Conservation (phyloP, 2,329 filamentous ascomycete species). For the Phaeosphaeriaceae sp. region DNA sequence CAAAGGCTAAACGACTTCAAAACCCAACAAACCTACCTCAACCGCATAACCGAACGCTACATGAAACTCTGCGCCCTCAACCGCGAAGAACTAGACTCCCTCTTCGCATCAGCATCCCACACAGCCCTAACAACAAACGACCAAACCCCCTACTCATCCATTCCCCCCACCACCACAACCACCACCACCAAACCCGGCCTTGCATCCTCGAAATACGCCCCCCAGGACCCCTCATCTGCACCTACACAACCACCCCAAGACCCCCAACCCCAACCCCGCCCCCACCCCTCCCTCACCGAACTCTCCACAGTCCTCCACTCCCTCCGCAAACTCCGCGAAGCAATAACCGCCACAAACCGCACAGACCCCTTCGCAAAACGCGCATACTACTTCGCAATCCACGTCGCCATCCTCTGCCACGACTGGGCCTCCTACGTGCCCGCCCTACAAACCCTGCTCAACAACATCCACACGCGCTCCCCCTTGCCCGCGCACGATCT, state of each 20-base stretch:
- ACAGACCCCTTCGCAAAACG: slow-evolving; percentile 83
- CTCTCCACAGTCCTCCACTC: slow-evolving; percentile 79
- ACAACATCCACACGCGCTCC: slow-evolving; percentile 69
- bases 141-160: slow-evolving; percentile 19
- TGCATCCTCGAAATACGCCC: slow-evolving; percentile 18
- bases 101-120: slow-evolving; percentile 70
- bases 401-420: slow-evolving; percentile 78
- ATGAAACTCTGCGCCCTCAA: slow-evolving; percentile 85
- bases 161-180: no score
- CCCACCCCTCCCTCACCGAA: slow-evolving; percentile 55
- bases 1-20: slow-evolving; percentile 64
- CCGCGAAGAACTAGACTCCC: slow-evolving; percentile 73
- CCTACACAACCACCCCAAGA: slow-evolving; percentile 27
- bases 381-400: slow-evolving; percentile 89
- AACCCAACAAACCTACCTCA: slow-evolving; percentile 84
- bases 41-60: slow-evolving; percentile 85
- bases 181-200: slow-evolving; percentile 15
- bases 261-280: slow-evolving; percentile 31
- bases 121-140: slow-evolving; percentile 8
- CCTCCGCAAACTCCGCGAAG: slow-evolving; percentile 90
- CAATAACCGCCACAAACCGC: slow-evolving; percentile 78
- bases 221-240: no score
- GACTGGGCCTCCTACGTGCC: slow-evolving; percentile 91
- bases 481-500: slow-evolving; percentile 75
- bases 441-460: slow-evolving; percentile 79